These are phyloP conservation scores for Globisporangium paddicum DNA, from an alignment of 352 stramenopile species.

Conservation along the genomic window DNA sequence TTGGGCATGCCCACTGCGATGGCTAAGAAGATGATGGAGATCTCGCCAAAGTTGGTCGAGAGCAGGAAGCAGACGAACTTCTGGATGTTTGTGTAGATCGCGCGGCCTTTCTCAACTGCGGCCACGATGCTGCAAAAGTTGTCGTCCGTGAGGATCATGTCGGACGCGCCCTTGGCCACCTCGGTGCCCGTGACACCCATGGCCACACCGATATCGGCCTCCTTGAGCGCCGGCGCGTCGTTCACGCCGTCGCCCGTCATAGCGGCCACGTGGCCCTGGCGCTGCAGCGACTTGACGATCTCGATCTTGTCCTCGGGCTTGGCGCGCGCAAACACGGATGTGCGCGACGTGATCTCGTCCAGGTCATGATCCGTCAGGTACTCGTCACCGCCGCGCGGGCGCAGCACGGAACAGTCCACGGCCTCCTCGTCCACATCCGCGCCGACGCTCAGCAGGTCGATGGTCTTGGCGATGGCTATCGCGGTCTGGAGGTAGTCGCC, in stretches of 20 bases:
- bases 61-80: constrained; percentile 99
- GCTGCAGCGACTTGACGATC: constrained; percentile 12
- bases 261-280: constrained; percentile 32
- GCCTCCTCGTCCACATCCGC: constrained; percentile 10
- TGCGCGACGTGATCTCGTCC: constrained; percentile 12
- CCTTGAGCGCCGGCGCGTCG: constrained; percentile 90
- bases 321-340: constrained; percentile 6
- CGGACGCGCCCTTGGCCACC: constrained; percentile 97
- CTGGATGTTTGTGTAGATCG: constrained; percentile 97
- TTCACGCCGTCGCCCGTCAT: constrained; percentile 99
- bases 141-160: constrained; percentile 98
- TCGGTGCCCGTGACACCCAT: constrained; percentile 98
- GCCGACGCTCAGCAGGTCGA: constrained; percentile 66
- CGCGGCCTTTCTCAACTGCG: constrained; percentile 94
- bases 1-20: constrained; percentile 60
- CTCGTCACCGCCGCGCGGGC: constrained; percentile 7
- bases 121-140: constrained; percentile 99
- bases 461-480: constrained; percentile 79
- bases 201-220: constrained; percentile 46
- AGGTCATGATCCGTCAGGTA: constrained; percentile 10
- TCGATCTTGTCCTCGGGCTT: constrained; percentile 13
- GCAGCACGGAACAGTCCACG: constrained; percentile 8
- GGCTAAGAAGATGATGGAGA: constrained; percentile 82
- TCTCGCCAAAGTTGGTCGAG: constrained; percentile 96
- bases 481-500: constrained; percentile 92